Conservation (phyloP, 352 stramenopile genomes). For the Globisporangium apiculatum region DNA sequence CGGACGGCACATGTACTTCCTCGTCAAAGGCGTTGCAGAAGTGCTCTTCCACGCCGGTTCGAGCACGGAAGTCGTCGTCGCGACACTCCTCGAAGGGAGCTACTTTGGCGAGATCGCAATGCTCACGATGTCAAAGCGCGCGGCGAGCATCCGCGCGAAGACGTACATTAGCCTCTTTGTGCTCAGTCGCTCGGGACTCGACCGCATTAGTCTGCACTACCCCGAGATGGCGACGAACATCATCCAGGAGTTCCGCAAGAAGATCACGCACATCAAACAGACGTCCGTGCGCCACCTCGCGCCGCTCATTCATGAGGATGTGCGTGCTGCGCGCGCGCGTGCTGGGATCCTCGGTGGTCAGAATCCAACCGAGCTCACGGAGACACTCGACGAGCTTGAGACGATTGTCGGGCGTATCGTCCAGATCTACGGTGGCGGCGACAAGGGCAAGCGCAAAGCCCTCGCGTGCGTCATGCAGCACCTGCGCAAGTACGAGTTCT, state of each 20-base stretch:
- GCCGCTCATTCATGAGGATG: conserved; percentile 34
- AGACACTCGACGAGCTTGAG: conserved; percentile 53
- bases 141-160: conserved; percentile 73
- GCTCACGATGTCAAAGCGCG: conserved; percentile 71
- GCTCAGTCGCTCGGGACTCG: conserved; percentile 61
- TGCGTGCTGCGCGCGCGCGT: conserved; percentile 25
- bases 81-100: conserved; percentile 54
- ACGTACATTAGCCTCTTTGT: conserved; percentile 74
- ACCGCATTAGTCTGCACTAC: conserved; percentile 69
- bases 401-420: conserved; percentile 45
- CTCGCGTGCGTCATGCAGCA: conserved; percentile 69
- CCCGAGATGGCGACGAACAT: conserved; percentile 77
- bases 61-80: conserved; percentile 43
- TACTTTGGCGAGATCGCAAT: conserved; percentile 84
- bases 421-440: conserved; percentile 55
- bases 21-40: conserved; percentile 67
- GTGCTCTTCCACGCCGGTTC: conserved; percentile 61
- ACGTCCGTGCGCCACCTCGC: conserved; percentile 22
- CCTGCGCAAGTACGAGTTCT: conserved; percentile 81
- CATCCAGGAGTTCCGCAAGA: conserved; percentile 68
- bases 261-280: conserved; percentile 76
- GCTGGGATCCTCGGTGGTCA: conserved; percentile 18
- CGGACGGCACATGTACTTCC: conserved; percentile 80
- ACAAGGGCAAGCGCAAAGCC: conserved; percentile 67
- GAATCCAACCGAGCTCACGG: conserved; percentile 29